Base-by-base conservation (phyloP, 106 monocot species). In the Allium sativum region DNA sequence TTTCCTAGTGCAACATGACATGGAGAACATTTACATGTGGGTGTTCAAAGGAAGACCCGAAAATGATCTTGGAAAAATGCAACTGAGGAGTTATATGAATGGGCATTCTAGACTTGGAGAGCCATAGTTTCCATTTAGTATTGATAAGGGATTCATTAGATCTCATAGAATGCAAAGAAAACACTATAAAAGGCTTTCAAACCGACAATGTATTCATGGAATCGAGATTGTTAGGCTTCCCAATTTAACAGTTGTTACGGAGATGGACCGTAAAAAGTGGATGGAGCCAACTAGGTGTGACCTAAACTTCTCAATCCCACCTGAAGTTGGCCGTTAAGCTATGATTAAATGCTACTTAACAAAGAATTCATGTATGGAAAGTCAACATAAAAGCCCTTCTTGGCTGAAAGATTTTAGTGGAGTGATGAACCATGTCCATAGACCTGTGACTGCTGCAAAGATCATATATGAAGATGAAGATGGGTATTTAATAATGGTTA, bases 21-120 rank as follows among this genome's bases (percentile, higher is more conserved):
- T 90, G 90, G 90, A 85, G 74, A 90, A 90, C 58, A 82, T 90
- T 79, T 85, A 90, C 74, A 90, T 90, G 89, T 90, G 89, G 89
- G 89, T 74, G 15, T 89, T 89, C 70, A 89, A 89, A 65, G 88
- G 84, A 70, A 67, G 84, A 55, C 84, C 88, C 1, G 88, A 89
- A 73, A 89, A 89, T 67, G 53, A 76, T 42, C 73, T 81, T 53
- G 81, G 81, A 7, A 82, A 82, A 68, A 82, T 82, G 81, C 81
- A 82, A 70, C 66, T 82, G 46, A 48, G 77, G 69, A 77, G 77
- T 66, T 82, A 72, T 56, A 81, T 81, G 81, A 81, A 81, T 16
- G 81, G 77, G 15, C 81, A 81, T 65, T 77, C 73, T 20, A 68
- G 81, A 16, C 81, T 73, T 48, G 81, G 81, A 14, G 76, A 81